These are phyloP conservation scores for Kluyveromyces sp. DNA, from an alignment of 1,139 yeast genomes.

Conservation along the genomic window DNA sequence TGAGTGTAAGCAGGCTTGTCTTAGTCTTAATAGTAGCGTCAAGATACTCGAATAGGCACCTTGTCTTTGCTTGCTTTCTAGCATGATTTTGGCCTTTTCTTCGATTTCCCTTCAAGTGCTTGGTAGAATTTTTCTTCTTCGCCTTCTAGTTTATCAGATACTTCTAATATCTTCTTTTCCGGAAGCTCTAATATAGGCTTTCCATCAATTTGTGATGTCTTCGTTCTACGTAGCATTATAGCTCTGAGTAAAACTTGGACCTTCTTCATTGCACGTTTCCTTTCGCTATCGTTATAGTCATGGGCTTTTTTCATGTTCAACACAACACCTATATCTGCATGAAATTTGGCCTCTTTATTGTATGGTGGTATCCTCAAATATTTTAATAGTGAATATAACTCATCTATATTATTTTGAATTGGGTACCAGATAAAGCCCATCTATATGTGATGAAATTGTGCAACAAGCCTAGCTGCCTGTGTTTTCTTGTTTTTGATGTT, in stretches of 20 bases:
- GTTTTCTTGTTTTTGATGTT: slow-evolving; percentile 70
- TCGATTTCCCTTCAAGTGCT: slow-evolving; percentile 51
- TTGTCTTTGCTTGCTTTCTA: slow-evolving; percentile 25
- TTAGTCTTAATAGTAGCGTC: slow-evolving; percentile 63
- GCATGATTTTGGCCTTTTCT: slow-evolving; percentile 42
- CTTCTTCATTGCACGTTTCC: slow-evolving; percentile 45
- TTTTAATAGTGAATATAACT: slow-evolving; percentile 66
- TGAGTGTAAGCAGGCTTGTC: slow-evolving; percentile 90
- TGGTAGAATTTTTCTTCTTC: slow-evolving; percentile 52
- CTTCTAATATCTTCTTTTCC: slow-evolving; percentile 44
- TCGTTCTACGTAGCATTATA: slow-evolving; percentile 71
- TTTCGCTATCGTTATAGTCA: slow-evolving; percentile 30
- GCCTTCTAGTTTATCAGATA: slow-evolving; percentile 42
- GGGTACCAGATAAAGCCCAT: slow-evolving; percentile 95
- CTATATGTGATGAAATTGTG: slow-evolving; percentile 47
- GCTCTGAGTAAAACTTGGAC: slow-evolving; percentile 73
- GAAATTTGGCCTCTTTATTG: slow-evolving; percentile 50
- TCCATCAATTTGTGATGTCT: slow-evolving; percentile 69
- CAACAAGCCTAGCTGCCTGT: slow-evolving; percentile 62
- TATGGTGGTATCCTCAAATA: slow-evolving; percentile 68
- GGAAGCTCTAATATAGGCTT: slow-evolving; percentile 69
- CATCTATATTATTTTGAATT: slow-evolving; percentile 78
- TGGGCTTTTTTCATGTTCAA: slow-evolving; percentile 34
- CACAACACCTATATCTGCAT: slow-evolving; percentile 51
- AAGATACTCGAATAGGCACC: slow-evolving; percentile 55